A percentile compares a stretch with the other conserved stretches of the same genome.
Conservation (phyloP, 176 grass and related monocot genomes). For the Musa troglodytarum region DNA sequence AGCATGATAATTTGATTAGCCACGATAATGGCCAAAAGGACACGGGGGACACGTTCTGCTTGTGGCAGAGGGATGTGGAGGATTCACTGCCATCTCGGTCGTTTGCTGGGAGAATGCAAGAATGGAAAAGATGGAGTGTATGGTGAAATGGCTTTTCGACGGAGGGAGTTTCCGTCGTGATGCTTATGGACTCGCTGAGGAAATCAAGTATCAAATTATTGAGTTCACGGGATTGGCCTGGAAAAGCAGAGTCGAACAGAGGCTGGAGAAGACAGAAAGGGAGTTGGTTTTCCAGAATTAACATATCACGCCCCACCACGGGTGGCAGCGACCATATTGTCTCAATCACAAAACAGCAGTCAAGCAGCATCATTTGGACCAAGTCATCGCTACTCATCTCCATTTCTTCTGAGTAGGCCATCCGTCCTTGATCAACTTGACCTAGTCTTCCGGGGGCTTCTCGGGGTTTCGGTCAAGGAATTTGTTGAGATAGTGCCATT, state of each 20-base stretch:
- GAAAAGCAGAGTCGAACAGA: background rate
- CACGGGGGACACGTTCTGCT: too few relatives aligned
- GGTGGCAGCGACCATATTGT: background rate
- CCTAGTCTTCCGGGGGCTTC: too few relatives aligned
- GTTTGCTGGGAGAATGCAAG: too few relatives aligned
- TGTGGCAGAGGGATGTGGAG: too few relatives aligned
- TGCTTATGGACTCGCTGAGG: too few relatives aligned
- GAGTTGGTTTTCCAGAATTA: background rate
- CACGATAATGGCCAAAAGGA: too few relatives aligned
- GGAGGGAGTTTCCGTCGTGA: too few relatives aligned
- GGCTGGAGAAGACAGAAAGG: background rate
- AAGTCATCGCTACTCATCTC: conserved; percentile 11
- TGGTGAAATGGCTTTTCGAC: too few relatives aligned
- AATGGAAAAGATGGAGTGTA: too few relatives aligned
- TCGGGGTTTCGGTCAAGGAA: background rate
- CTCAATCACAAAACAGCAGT: conserved; percentile 20
- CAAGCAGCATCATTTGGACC: conserved; percentile 21
- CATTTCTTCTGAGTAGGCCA: conserved; percentile 10
- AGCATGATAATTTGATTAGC: too few relatives aligned
- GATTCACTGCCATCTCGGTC: too few relatives aligned
- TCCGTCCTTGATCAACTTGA: background rate
- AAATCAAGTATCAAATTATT: too few relatives aligned
- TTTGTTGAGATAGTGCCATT: background rate
- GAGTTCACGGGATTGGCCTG: background rate
- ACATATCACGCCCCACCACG: background rate